Evolutionary conservation across 108 stramenopile genomes (phyloP).

Genomic region (Cylindrotheca fusiformis): DNA sequence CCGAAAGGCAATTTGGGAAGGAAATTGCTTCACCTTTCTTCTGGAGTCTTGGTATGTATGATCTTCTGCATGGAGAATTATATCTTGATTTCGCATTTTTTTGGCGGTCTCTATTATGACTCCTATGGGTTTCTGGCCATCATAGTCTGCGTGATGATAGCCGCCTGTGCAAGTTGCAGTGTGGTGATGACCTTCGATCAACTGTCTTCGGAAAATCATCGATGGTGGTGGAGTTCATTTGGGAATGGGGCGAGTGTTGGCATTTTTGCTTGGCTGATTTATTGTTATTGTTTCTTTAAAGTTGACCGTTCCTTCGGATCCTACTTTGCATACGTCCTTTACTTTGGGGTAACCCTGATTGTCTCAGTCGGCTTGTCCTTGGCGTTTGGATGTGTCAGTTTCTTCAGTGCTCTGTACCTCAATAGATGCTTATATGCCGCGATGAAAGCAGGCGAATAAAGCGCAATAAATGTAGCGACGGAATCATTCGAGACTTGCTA

Average conservation of each 20-base stretch:
- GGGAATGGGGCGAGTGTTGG: conserved; percentile 70
- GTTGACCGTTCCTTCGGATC: background rate
- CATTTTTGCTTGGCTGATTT: conserved; percentile 31
- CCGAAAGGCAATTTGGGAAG: too few species aligned
- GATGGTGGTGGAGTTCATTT: conserved; percentile 95
- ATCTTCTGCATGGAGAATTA: conserved; percentile 87
- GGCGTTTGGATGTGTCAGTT: background rate
- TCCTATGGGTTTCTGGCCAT: conserved; percentile 90
- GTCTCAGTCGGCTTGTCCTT: background rate
- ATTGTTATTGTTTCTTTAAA: background rate
- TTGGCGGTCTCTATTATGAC: conserved; percentile 88
- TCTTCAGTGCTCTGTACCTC: background rate
- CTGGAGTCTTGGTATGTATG: conserved; percentile 72
- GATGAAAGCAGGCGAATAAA: background rate
- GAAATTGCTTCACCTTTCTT: too few species aligned
- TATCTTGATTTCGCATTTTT: conserved; percentile 84
- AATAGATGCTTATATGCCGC: background rate
- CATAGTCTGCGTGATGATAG: conserved; percentile 79
- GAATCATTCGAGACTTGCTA: too few species aligned
- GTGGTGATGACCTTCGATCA: conserved; percentile 92
- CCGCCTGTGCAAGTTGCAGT: conserved; percentile 89
- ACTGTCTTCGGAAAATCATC: conserved; percentile 93
- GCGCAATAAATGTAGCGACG: too few species aligned
- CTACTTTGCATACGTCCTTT: background rate
- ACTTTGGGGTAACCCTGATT: background rate